These are phyloP conservation scores for Cavenderia fasciculata DNA, from an alignment of 78 protist species.

Conservation along the genomic window DNA sequence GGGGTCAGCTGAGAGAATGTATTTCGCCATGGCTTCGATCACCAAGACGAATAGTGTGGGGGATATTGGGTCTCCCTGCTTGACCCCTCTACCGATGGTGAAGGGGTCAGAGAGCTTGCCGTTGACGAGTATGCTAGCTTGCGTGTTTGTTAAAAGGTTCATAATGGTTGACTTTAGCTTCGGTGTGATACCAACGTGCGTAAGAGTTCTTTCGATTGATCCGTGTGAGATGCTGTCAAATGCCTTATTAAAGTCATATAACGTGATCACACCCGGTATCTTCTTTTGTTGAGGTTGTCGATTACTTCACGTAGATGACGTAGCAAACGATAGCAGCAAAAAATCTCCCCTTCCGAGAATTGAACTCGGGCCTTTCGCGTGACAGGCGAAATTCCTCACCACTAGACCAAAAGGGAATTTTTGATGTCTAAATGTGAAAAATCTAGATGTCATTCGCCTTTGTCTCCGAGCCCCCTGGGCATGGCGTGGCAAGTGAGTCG, in stretches of 20 bases:
- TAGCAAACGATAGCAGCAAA: too few relatives aligned
- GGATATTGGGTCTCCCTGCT: constrained; percentile 26
- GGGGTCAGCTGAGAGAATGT: not conserved
- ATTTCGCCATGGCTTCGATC: not conserved
- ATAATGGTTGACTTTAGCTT: too few relatives aligned
- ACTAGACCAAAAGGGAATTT: constrained; percentile 52
- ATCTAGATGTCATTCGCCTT: too few relatives aligned
- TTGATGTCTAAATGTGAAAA: too few relatives aligned
- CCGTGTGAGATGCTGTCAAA: not conserved
- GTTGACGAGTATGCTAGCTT: too few relatives aligned
- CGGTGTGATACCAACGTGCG: too few relatives aligned
- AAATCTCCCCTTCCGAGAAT: constrained; percentile 63
- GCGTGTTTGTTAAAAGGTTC: too few relatives aligned
- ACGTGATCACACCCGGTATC: not conserved
- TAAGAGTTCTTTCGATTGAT: not conserved
- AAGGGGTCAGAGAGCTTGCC: not conserved
- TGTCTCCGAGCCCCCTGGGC: too few relatives aligned
- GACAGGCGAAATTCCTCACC: constrained; percentile 44
- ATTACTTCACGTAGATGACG: not conserved
- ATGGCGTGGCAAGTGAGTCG: too few relatives aligned
- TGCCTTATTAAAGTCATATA: not conserved
- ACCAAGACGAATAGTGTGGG: constrained; percentile 13
- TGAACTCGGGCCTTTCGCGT: constrained; percentile 63
- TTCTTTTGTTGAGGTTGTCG: too few relatives aligned
- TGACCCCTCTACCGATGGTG: not conserved